Percentiles rank a stretch among this genome's conserved stretches.
phyloP scores from a whole-genome alignment of 331 rosid genomes.

The Quercus phellos region DNA sequence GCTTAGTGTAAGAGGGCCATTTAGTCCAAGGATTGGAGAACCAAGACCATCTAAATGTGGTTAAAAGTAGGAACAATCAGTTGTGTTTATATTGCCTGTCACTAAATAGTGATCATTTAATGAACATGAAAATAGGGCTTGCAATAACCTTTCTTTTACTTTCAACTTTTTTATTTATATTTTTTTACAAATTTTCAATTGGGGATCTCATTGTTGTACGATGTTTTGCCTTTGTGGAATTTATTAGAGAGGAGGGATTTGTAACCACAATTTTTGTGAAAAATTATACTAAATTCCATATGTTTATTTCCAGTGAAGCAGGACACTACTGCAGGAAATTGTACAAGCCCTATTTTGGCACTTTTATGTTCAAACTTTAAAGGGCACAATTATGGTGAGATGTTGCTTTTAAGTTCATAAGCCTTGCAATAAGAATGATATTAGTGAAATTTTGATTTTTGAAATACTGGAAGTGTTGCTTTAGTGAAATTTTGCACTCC shows the following conservation, averaged over 20 bases:
- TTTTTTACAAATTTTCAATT: neutral
- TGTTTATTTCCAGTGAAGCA: neutral
- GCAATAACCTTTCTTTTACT: conserved; percentile 3
- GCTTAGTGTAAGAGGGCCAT: conserved; percentile 30
- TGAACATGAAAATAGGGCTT: conserved; percentile 2
- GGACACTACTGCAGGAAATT: neutral
- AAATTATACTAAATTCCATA: neutral
- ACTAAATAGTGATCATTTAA: conserved; percentile 2
- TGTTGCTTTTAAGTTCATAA: neutral
- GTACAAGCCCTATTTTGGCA: neutral
- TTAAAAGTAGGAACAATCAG: conserved; percentile 14
- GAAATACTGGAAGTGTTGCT: no score
- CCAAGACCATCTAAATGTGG: conserved; percentile 35
- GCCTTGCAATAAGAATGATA: neutral
- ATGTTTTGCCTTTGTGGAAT: neutral
- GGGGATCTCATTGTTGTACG: neutral
- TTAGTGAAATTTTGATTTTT: no score
- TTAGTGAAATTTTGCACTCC: no score
- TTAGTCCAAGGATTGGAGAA: conserved; percentile 35
- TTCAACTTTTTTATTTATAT: neutral
- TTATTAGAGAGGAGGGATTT: conserved; percentile 9
- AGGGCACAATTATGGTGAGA: neutral
- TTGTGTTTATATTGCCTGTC: neutral
- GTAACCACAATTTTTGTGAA: conserved; percentile 9
- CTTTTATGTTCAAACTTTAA: neutral